phyloP scores from a whole-genome alignment of 75 land plant species.

The Pseudotsuga menziesii region DNA sequence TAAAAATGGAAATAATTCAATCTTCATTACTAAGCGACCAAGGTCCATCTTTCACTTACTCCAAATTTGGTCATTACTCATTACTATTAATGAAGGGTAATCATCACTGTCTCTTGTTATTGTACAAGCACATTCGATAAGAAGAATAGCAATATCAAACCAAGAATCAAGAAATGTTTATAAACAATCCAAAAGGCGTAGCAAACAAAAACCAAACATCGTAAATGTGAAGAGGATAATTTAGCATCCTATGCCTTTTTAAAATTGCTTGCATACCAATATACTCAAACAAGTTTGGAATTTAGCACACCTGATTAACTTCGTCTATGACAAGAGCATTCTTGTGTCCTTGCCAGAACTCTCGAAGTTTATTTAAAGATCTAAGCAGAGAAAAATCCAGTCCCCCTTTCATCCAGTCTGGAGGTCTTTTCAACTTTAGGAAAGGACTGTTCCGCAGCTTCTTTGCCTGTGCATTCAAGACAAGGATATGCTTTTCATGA shows the following conservation, averaged over 20 bases:
- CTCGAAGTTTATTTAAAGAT: constrained; percentile 42
- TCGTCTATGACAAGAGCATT: constrained; percentile 69
- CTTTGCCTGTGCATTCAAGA: background rate
- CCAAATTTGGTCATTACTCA: no score
- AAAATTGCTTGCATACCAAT: background rate
- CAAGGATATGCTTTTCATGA: background rate
- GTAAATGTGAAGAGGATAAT: background rate
- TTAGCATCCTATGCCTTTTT: no score
- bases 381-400: constrained; percentile 6
- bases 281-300: background rate
- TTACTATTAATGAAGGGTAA: no score
- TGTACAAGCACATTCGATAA: no score
- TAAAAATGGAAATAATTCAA: no score
- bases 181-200: background rate
- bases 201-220: background rate
- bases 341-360: constrained; percentile 39
- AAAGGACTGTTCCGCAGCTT: background rate
- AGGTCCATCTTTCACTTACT: no score
- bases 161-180: background rate
- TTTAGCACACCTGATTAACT: constrained; percentile 5
- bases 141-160: no score
- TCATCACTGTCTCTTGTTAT: no score
- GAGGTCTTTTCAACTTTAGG: constrained; percentile 6
- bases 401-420: constrained; percentile 7
- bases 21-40: no score